A percentile compares a stretch with the other conserved stretches of the same genome.
Evolutionary conservation across 169 alveolate species (phyloP).

Genomic region (Eimeria sp.): DNA sequence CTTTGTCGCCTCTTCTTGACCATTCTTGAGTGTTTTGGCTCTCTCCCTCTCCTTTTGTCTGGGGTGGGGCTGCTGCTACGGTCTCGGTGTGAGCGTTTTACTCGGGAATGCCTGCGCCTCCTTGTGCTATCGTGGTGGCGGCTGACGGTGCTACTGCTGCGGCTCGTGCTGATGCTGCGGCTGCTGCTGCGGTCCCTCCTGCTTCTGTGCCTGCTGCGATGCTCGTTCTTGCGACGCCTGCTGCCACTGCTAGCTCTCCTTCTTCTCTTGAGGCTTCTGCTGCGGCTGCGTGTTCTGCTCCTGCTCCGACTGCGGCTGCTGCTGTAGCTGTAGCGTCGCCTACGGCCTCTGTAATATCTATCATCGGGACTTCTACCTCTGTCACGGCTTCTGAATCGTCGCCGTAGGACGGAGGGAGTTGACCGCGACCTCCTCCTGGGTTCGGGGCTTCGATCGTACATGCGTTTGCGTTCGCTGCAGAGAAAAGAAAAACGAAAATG

Average conservation of each 20-base stretch:
- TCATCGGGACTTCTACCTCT: constrained; percentile 66
- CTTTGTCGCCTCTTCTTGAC: constrained; percentile 51
- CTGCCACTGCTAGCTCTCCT: constrained; percentile 40
- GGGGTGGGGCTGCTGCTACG: constrained; percentile 53
- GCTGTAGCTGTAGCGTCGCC: constrained; percentile 65
- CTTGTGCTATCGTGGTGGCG: constrained; percentile 56
- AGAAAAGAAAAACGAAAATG: neutral
- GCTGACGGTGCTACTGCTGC: constrained; percentile 29
- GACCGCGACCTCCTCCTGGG: constrained; percentile 67
- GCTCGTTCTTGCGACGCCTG: constrained; percentile 33
- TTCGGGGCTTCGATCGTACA: constrained; percentile 30
- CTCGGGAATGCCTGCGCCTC: constrained; percentile 18
- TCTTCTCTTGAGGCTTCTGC: constrained; percentile 37
- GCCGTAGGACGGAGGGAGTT: constrained; percentile 62
- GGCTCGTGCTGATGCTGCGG: constrained; percentile 2
- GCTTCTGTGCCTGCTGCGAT: constrained; percentile 58
- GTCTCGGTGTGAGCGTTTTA: constrained; percentile 45
- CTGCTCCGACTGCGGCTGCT: constrained; percentile 53
- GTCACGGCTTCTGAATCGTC: constrained; percentile 61
- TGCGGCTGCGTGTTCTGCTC: constrained; percentile 52
- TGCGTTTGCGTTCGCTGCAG: constrained; percentile 52
- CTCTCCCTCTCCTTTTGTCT: constrained; percentile 47
- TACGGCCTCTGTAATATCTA: constrained; percentile 38
- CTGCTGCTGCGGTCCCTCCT: constrained; percentile 61
- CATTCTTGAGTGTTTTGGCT: neutral